phyloP scores from a whole-genome alignment of 2,329 filamentous ascomycete species.

The Penicillium hordei region DNA sequence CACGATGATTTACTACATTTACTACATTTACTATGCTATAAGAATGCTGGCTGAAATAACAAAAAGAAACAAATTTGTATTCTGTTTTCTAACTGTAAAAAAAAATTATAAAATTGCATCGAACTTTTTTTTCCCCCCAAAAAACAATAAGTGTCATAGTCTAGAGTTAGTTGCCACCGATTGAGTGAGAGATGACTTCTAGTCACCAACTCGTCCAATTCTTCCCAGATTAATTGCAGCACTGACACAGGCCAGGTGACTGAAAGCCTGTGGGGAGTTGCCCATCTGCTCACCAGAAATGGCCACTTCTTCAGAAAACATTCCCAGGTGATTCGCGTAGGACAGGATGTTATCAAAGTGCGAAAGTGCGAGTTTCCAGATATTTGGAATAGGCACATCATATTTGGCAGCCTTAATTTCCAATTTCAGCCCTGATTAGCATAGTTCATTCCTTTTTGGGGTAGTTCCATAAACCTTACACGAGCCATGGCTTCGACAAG shows the following conservation, averaged over 20 bases:
- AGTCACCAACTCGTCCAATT: slow-evolving; percentile 13
- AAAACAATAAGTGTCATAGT: neutral
- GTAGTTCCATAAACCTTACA: slow-evolving; percentile 47
- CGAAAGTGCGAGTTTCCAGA: slow-evolving; percentile 55
- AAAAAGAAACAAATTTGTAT: neutral
- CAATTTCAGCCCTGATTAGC: neutral
- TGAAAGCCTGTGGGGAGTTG: slow-evolving; percentile 78
- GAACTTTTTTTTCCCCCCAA: neutral
- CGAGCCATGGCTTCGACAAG: slow-evolving; percentile 75
- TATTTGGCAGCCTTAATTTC: slow-evolving; percentile 28
- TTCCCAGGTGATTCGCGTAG: slow-evolving; percentile 73
- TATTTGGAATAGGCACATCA: slow-evolving; percentile 34
- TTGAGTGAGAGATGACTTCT: neutral
- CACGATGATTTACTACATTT: neutral
- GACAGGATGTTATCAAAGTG: slow-evolving; percentile 76
- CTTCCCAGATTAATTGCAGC: slow-evolving; percentile 74
- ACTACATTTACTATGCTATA: neutral
- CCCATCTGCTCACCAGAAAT: slow-evolving; percentile 73
- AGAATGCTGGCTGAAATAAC: neutral
- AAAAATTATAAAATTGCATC: neutral
- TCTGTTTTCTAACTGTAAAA: neutral
- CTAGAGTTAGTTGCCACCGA: neutral
- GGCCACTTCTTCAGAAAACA: slow-evolving; percentile 79
- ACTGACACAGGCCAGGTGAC: slow-evolving; percentile 71
- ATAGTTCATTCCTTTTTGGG: neutral